Conservation (phyloP, 306 rosid genomes). For the Astragalus membranaceus region DNA sequence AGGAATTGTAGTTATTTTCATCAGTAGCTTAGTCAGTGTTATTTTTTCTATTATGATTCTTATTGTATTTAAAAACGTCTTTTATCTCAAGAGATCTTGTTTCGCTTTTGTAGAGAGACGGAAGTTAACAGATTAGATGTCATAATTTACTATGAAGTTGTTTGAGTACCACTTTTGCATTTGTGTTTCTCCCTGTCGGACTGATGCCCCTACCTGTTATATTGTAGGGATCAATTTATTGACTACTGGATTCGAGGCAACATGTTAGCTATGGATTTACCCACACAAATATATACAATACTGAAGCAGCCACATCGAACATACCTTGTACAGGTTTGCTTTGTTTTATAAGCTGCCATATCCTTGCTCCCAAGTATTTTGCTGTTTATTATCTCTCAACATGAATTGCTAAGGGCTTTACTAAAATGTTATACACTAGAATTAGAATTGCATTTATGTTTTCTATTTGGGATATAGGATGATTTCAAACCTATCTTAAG, state of each 20-base stretch:
- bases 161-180: background rate
- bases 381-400: constrained; percentile 8
- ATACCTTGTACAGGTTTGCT: constrained; percentile 60
- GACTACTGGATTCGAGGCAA: constrained; percentile 63
- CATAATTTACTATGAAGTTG: background rate
- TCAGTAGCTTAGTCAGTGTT: too few species aligned
- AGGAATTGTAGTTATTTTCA: background rate
- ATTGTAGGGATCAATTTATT: constrained; percentile 51
- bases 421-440: background rate
- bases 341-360: constrained; percentile 16
- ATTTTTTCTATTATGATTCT: background rate
- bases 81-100: background rate
- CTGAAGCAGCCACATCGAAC: constrained; percentile 49
- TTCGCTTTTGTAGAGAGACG: background rate
- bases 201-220: background rate
- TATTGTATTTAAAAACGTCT: background rate
- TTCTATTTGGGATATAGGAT: constrained; percentile 36
- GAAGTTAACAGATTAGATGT: constrained; percentile 10
- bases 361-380: background rate
- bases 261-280: constrained; percentile 53
- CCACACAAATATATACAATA: constrained; percentile 51
- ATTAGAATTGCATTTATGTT: background rate
- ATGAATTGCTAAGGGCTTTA: background rate
- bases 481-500: constrained; percentile 64
- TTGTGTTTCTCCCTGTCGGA: constrained; percentile 4